Evolutionary conservation across 2,329 filamentous ascomycete species (phyloP).

Genomic region (Pseudogymnoascus sp.): DNA sequence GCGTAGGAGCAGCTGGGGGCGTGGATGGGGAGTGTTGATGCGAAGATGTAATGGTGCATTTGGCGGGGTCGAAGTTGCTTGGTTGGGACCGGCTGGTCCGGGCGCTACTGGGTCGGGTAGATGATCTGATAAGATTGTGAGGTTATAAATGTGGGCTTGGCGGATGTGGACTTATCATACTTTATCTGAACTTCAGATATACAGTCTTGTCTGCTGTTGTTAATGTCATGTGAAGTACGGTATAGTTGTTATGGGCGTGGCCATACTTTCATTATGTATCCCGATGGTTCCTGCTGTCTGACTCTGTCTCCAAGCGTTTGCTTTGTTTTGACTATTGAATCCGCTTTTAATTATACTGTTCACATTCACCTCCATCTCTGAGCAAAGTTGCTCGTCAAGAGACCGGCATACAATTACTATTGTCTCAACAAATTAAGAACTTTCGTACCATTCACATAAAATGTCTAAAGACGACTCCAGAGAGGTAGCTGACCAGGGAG

Average conservation of each 20-base stretch:
- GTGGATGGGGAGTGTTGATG: not conserved
- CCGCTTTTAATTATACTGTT: not conserved
- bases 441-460: not conserved
- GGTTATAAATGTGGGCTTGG: not conserved
- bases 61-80: not conserved
- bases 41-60: conserved; percentile 3
- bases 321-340: not conserved
- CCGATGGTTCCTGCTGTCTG: not conserved
- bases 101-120: not conserved
- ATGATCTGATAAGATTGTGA: conserved; percentile 9
- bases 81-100: not conserved
- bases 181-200: not conserved
- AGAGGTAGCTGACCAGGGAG: not conserved
- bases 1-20: not conserved
- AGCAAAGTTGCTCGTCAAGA: not conserved
- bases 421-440: not conserved
- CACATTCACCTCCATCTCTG: not conserved
- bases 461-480: not conserved
- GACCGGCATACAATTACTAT: not conserved
- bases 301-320: not conserved
- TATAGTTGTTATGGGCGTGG: not conserved
- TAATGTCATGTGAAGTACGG: not conserved
- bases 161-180: not conserved
- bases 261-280: not conserved
- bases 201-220: not conserved